phyloP scores from a whole-genome alignment of 345 rosid genomes.

The Hypericum androsaemum region DNA sequence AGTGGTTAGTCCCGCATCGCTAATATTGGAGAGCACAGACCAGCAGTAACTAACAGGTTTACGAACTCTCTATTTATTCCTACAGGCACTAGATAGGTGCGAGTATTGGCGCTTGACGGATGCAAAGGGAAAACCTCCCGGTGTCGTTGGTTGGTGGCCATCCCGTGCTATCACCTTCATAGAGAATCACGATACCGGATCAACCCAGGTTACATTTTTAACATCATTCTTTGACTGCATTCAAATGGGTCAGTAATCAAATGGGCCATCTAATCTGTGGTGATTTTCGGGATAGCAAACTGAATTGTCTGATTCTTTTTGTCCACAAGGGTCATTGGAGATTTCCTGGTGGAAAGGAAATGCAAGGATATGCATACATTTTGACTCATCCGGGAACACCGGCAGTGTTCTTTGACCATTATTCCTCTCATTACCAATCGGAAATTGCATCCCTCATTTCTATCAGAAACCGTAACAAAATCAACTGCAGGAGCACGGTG shows the following conservation, averaged over 20 bases:
- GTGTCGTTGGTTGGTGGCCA: constrained; percentile 99
- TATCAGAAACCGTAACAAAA: constrained; percentile 55
- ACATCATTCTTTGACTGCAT: constrained; percentile 2
- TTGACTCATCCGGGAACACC: constrained; percentile 98
- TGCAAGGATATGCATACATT: constrained; percentile 97
- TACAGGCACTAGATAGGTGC: constrained; percentile 4
- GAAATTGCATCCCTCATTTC: constrained; percentile 68
- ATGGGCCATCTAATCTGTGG: background rate
- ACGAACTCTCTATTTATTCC: background rate
- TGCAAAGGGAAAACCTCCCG: constrained; percentile 82
- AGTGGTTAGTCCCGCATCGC: background rate
- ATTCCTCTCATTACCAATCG: constrained; percentile 55
- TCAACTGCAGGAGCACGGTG: constrained; percentile 81
- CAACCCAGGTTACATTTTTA: constrained; percentile 60
- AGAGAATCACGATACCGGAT: constrained; percentile 98
- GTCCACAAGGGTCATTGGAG: constrained; percentile 82
- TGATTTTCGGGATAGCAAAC: background rate
- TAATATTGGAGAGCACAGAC: background rate
- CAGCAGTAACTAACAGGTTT: background rate
- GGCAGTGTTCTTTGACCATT: constrained; percentile 76
- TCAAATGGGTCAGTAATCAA: background rate
- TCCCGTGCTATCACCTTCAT: constrained; percentile 96
- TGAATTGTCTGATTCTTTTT: background rate
- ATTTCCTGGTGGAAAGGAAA: constrained; percentile 87
- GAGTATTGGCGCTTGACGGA: constrained; percentile 96